phyloP scores from a whole-genome alignment of 2,329 filamentous ascomycete species.

The Chrysoporthe cubensis region DNA sequence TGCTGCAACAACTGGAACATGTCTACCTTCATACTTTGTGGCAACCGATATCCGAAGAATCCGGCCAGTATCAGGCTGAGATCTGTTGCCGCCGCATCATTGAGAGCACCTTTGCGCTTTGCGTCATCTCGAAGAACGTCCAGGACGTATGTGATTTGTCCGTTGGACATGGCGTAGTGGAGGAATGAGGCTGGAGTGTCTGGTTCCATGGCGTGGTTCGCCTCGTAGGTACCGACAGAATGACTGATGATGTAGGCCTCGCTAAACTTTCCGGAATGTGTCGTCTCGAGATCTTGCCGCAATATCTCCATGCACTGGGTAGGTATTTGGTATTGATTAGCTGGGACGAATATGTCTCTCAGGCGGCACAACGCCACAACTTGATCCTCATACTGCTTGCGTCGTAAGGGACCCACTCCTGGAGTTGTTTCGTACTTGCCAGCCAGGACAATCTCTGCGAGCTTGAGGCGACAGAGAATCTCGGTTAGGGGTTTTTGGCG shows the following conservation, averaged over 20 bases:
- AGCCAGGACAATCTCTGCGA: slow-evolving; percentile 9
- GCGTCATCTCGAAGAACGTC: not conserved
- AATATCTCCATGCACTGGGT: not conserved
- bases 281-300: not conserved
- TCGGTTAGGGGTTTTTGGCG: not conserved
- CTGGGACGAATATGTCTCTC: not conserved
- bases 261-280: not conserved
- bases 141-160: not conserved
- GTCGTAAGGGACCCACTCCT: not conserved
- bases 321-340: not conserved
- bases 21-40: not conserved
- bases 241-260: not conserved
- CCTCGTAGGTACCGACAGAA: not conserved
- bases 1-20: not conserved
- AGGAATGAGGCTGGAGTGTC: slow-evolving; percentile 1
- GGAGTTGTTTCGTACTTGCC: not conserved
- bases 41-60: not conserved
- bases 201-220: not conserved
- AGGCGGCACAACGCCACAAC: not conserved
- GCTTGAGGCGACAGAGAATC: slow-evolving; percentile 3
- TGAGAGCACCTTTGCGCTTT: not conserved
- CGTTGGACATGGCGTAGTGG: not conserved
- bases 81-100: not conserved
- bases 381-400: not conserved
- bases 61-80: slow-evolving; percentile 3